These are phyloP conservation scores for Lotmaria passim DNA, from an alignment of 208 protist genomes.

Conservation along the genomic window DNA sequence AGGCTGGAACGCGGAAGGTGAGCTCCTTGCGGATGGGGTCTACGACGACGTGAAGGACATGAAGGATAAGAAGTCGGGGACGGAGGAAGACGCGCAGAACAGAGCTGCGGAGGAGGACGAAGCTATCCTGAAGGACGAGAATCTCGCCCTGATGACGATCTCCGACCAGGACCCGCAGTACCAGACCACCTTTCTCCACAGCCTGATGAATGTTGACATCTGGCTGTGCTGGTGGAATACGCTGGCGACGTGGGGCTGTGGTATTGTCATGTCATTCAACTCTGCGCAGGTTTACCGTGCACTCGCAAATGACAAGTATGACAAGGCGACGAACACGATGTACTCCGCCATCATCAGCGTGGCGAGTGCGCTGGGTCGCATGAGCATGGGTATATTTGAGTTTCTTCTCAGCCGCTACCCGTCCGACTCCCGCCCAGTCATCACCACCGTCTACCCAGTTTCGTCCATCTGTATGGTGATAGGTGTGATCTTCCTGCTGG, in stretches of 20 bases:
- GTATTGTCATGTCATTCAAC: constrained; percentile 69
- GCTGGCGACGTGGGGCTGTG: constrained; percentile 70
- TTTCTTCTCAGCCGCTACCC: constrained; percentile 35
- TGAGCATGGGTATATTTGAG: constrained; percentile 61
- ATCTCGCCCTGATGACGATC: constrained; percentile 32
- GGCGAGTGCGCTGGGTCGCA: constrained; percentile 63
- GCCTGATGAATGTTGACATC: constrained; percentile 44
- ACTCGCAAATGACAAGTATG: constrained; percentile 40
- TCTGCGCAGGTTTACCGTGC: constrained; percentile 68
- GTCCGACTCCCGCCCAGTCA: constrained; percentile 38
- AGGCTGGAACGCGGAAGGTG: constrained; percentile 18
- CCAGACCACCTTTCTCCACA: constrained; percentile 53
- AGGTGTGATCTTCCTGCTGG: constrained; percentile 49
- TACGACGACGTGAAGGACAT: not conserved
- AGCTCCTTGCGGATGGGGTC: constrained; percentile 10
- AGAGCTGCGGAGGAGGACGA: constrained; percentile 5
- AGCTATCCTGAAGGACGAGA: constrained; percentile 29
- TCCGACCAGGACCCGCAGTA: constrained; percentile 62
- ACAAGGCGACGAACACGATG: constrained; percentile 47
- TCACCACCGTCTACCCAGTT: constrained; percentile 48
- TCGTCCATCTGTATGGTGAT: constrained; percentile 41
- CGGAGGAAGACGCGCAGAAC: not conserved
- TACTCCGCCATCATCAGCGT: constrained; percentile 64
- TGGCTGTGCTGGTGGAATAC: constrained; percentile 68
- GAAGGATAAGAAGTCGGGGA: not conserved